A percentile compares a stretch with the other conserved stretches of the same genome.
These are phyloP conservation scores for Oryza meyeriana DNA, from an alignment of 176 grass and related monocot genomes.

Conservation along the genomic window DNA sequence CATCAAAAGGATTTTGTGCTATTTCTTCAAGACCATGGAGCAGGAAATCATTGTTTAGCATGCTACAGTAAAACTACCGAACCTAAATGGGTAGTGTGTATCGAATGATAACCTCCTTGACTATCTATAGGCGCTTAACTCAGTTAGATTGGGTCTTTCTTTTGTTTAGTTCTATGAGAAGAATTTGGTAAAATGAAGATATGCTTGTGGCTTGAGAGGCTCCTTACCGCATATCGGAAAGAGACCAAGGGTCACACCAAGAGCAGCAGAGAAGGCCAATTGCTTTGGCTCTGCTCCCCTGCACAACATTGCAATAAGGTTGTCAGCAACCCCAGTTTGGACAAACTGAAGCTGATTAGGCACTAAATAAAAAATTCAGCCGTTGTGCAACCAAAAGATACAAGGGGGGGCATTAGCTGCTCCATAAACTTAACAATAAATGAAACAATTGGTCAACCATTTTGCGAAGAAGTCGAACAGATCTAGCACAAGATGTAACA, in stretches of 20 bases:
- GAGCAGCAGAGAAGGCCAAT: slow-evolving; percentile 84
- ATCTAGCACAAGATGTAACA: neutral
- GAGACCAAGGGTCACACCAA: slow-evolving; percentile 74
- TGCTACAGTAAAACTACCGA: neutral
- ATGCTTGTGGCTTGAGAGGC: neutral
- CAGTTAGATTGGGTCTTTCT: neutral
- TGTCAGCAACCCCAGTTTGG: neutral
- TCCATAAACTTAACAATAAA: neutral
- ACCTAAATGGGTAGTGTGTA: neutral
- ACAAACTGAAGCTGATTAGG: neutral
- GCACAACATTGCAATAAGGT: slow-evolving; percentile 16
- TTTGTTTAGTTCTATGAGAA: neutral
- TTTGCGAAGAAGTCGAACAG: neutral
- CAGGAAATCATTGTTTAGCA: neutral
- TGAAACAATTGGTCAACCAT: neutral
- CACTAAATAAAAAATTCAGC: neutral
- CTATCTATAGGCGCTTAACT: neutral
- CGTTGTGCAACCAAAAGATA: neutral
- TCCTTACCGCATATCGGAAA: slow-evolving; percentile 87
- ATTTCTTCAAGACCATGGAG: neutral
- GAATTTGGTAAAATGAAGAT: neutral
- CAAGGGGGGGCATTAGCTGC: neutral
- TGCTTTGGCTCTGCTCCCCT: slow-evolving; percentile 91
- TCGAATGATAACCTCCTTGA: neutral
- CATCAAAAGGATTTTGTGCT: neutral